A percentile compares a stretch with the other conserved stretches of the same genome.
Conservation (phyloP, 2,329 filamentous ascomycete species). For the Colletotrichum sidae region DNA sequence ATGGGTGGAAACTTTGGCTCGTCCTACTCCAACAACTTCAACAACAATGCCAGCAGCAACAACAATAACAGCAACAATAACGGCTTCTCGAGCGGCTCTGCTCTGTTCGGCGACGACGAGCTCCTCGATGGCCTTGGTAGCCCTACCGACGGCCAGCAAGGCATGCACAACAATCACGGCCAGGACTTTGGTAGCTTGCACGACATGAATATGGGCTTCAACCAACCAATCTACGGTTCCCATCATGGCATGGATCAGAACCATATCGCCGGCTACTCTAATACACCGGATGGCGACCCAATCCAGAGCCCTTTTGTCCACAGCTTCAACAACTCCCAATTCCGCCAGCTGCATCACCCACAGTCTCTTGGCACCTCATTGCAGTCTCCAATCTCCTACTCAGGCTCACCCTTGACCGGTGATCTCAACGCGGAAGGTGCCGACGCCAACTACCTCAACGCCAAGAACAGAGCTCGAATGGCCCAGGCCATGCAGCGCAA, state of each 20-base stretch:
- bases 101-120: conserved; percentile 88
- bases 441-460: conserved; percentile 67
- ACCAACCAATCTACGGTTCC: conserved; percentile 63
- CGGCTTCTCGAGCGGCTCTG: conserved; percentile 81
- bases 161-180: conserved; percentile 61
- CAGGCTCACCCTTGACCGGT: conserved; percentile 61
- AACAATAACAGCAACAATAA: conserved; percentile 70
- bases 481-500: conserved; percentile 77
- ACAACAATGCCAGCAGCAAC: conserved; percentile 67
- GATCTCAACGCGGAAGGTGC: conserved; percentile 61
- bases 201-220: conserved; percentile 67
- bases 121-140: conserved; percentile 79
- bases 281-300: conserved; percentile 90
- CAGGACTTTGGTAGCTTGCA: conserved; percentile 68
- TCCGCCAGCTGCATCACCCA: conserved; percentile 74
- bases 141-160: conserved; percentile 63
- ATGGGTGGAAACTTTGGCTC: conserved; percentile 73
- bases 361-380: conserved; percentile 67
- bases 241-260: conserved; percentile 74
- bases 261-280: conserved; percentile 85
- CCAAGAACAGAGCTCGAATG: conserved; percentile 70
- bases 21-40: conserved; percentile 66
- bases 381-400: conserved; percentile 64
- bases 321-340: conserved; percentile 82
- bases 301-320: conserved; percentile 91